phyloP scores from a whole-genome alignment of 192 early-diverging fungal species.

The Coemansia nantahalensis region DNA sequence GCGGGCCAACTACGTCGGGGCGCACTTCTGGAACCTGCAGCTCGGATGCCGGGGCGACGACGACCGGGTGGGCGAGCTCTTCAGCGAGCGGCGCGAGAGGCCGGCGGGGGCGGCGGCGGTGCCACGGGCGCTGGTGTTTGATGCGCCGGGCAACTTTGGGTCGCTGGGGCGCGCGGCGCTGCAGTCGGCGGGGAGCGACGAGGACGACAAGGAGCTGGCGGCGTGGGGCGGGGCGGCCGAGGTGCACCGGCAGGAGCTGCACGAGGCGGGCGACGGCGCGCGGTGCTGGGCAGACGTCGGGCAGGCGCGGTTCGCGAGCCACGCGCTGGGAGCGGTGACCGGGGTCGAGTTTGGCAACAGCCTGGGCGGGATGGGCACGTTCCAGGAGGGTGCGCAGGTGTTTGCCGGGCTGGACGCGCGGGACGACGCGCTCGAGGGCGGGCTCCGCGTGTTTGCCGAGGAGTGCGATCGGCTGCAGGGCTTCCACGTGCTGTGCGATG shows the following conservation, averaged over 20 bases:
- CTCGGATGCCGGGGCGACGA: slow-evolving; percentile 51
- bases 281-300: slow-evolving; percentile 80
- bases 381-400: slow-evolving; percentile 55
- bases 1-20: slow-evolving; percentile 79
- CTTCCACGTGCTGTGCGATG: slow-evolving; percentile 66
- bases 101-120: slow-evolving; percentile 71
- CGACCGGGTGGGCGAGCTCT: slow-evolving; percentile 53
- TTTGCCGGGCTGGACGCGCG: slow-evolving; percentile 28
- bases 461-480: slow-evolving; percentile 57
- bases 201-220: slow-evolving; percentile 10
- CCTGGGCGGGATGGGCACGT: slow-evolving; percentile 56
- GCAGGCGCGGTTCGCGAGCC: slow-evolving; percentile 68
- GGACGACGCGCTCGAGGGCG: slow-evolving; percentile 41
- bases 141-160: slow-evolving; percentile 65
- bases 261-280: neutral
- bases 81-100: slow-evolving; percentile 44
- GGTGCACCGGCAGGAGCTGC: slow-evolving; percentile 24
- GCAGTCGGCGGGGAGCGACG: slow-evolving; percentile 12
- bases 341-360: slow-evolving; percentile 58
- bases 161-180: slow-evolving; percentile 11
- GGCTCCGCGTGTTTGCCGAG: slow-evolving; percentile 33
- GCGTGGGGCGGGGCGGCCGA: slow-evolving; percentile 33
- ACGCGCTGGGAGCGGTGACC: slow-evolving; percentile 55
- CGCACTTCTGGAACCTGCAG: slow-evolving; percentile 88
- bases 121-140: slow-evolving; percentile 78